These are phyloP conservation scores for Colletotrichum australisinense DNA, from an alignment of 2,329 filamentous ascomycete species.

Conservation along the genomic window DNA sequence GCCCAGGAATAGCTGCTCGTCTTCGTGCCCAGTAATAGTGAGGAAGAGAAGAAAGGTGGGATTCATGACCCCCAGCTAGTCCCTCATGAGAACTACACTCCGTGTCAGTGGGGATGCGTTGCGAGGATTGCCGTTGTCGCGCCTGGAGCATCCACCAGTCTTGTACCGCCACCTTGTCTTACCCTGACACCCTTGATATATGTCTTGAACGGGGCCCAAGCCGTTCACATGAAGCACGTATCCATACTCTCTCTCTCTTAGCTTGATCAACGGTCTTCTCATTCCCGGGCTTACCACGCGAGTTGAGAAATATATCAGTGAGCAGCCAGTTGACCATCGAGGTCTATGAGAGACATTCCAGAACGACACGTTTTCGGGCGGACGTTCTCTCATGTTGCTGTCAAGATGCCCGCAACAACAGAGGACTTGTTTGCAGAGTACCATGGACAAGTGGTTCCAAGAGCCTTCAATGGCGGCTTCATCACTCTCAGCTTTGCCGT, in stretches of 20 bases:
- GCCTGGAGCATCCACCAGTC: conserved; percentile 20
- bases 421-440: conserved; percentile 52
- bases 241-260: neutral
- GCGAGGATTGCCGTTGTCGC: conserved; percentile 11
- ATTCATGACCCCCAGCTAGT: conserved; percentile 6
- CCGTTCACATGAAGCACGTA: conserved; percentile 12
- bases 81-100: conserved; percentile 2
- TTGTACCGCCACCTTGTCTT: conserved; percentile 30
- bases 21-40: conserved; percentile 2
- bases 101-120: conserved; percentile 7
- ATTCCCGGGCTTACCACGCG: conserved; percentile 20
- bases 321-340: neutral
- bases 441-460: conserved; percentile 58
- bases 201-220: conserved; percentile 24
- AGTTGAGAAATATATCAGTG: conserved; percentile 20
- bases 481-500: conserved; percentile 80
- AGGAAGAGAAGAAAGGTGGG: neutral
- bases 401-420: conserved; percentile 25
- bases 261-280: conserved; percentile 10
- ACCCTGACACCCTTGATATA: conserved; percentile 31
- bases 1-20: conserved; percentile 4
- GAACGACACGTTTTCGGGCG: conserved; percentile 11
- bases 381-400: conserved; percentile 1
- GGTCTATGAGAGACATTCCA: conserved; percentile 23
- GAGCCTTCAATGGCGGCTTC: conserved; percentile 68